Evolutionary conservation across 176 grass and related monocot genomes (phyloP).

Genomic region (Ensete ventricosum): DNA sequence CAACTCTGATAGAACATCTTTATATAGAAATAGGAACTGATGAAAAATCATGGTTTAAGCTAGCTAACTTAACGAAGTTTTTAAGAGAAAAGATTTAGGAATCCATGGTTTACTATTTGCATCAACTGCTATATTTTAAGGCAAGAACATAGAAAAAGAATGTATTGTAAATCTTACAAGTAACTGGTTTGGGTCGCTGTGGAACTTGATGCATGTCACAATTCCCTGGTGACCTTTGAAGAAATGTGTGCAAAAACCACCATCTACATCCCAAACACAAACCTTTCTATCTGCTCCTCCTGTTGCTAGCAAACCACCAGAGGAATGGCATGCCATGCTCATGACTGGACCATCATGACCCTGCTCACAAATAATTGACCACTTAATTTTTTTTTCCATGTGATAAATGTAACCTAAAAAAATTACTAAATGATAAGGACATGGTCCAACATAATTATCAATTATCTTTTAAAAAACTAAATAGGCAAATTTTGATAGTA

Average conservation of each 20-base stretch:
- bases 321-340: slow-evolving; percentile 92
- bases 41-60: too few relatives aligned
- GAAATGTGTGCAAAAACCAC: slow-evolving; percentile 98
- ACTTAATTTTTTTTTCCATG: slow-evolving; percentile 1
- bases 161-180: slow-evolving; percentile 36
- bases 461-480: background rate
- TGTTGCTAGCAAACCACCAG: slow-evolving; percentile 87
- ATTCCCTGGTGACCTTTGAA: slow-evolving; percentile 79
- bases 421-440: background rate
- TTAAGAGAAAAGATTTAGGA: too few relatives aligned
- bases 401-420: background rate
- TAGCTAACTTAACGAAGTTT: too few relatives aligned
- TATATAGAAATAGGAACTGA: too few relatives aligned
- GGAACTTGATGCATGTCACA: slow-evolving; percentile 76
- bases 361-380: slow-evolving; percentile 35
- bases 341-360: slow-evolving; percentile 91
- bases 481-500: too few relatives aligned
- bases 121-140: background rate
- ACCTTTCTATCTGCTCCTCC: slow-evolving; percentile 88
- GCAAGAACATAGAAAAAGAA: background rate
- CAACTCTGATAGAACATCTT: too few relatives aligned
- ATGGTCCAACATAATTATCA: background rate
- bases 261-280: slow-evolving; percentile 86
- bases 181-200: slow-evolving; percentile 67
- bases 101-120: too few relatives aligned